Evolutionary conservation across 768 basidiomycete genomes (phyloP).

Genomic region (Trametes maxima): DNA sequence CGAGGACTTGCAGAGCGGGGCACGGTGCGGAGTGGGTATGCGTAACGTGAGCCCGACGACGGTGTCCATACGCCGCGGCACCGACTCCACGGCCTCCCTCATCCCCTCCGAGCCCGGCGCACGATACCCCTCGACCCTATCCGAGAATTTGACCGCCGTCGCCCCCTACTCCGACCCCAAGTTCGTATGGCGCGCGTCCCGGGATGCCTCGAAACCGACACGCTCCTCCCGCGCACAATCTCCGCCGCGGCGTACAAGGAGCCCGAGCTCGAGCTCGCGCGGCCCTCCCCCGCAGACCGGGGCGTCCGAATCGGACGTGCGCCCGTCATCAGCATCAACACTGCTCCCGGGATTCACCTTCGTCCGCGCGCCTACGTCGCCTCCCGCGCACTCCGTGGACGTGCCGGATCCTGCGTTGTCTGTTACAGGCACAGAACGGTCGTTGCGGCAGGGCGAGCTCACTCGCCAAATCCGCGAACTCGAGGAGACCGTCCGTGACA

Average conservation of each 20-base stretch:
- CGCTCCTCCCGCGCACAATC: neutral
- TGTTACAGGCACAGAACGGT: constrained; percentile 13
- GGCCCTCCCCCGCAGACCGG: neutral
- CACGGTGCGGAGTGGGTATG: neutral
- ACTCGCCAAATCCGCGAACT: constrained; percentile 9
- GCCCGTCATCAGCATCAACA: neutral
- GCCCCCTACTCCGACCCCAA: constrained; percentile 6
- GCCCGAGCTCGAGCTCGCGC: neutral
- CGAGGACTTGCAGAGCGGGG: too few species aligned
- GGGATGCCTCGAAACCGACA: neutral
- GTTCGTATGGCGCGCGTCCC: neutral
- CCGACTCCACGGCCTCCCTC: constrained; percentile 2
- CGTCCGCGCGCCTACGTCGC: neutral
- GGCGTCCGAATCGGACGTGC: neutral
- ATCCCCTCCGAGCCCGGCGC: neutral
- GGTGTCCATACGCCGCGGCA: neutral
- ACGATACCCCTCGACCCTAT: neutral
- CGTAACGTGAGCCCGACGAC: neutral
- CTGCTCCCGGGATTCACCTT: neutral
- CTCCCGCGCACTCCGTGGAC: constrained; percentile 13
- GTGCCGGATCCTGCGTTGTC: constrained; percentile 16
- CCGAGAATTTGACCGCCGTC: neutral
- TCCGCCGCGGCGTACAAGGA: too few species aligned
- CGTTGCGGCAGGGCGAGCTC: constrained; percentile 11
- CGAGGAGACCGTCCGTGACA: constrained; percentile 8